These are phyloP conservation scores for Protomyces arabidopsidicola DNA, from an alignment of 1,139 yeast species.

Conservation along the genomic window DNA sequence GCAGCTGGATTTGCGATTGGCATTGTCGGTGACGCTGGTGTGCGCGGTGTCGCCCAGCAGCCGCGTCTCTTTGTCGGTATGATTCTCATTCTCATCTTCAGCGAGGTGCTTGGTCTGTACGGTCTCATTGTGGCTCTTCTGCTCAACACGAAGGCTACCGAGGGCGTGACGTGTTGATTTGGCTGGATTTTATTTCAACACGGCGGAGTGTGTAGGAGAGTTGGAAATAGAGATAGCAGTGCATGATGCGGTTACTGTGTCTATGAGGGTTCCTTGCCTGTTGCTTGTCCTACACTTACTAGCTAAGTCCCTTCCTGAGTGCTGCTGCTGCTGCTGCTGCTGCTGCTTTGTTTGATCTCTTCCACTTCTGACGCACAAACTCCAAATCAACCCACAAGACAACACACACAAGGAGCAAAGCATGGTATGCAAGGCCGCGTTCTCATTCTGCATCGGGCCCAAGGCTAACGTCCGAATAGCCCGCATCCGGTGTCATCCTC, in stretches of 20 bases:
- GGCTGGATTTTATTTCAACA: too few relatives aligned
- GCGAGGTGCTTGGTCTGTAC: slow-evolving; percentile 89
- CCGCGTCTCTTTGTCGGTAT: slow-evolving; percentile 92
- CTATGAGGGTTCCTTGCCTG: too few relatives aligned
- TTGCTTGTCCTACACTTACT: too few relatives aligned
- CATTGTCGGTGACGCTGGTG: slow-evolving; percentile 98
- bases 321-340: too few relatives aligned
- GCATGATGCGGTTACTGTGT: too few relatives aligned
- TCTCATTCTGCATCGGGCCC: neutral
- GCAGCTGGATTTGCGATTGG: slow-evolving; percentile 99
- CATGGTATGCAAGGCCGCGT: neutral
- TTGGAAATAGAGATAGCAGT: too few relatives aligned
- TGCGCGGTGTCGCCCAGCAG: slow-evolving; percentile 92
- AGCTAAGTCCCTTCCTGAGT: too few relatives aligned
- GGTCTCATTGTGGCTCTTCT: slow-evolving; percentile 91
- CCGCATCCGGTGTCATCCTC: slow-evolving; percentile 66
- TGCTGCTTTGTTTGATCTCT: too few relatives aligned
- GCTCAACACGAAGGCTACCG: slow-evolving; percentile 94
- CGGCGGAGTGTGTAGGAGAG: too few relatives aligned
- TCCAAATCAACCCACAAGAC: too few relatives aligned
- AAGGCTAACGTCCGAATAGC: slow-evolving; percentile 13
- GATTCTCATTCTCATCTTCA: slow-evolving; percentile 91
- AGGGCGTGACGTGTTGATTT: slow-evolving; percentile 38
- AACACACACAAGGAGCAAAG: neutral
- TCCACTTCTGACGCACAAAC: too few relatives aligned